Conservation (phyloP, 2,329 filamentous ascomycete species). For the Fusarium bulbicola region DNA sequence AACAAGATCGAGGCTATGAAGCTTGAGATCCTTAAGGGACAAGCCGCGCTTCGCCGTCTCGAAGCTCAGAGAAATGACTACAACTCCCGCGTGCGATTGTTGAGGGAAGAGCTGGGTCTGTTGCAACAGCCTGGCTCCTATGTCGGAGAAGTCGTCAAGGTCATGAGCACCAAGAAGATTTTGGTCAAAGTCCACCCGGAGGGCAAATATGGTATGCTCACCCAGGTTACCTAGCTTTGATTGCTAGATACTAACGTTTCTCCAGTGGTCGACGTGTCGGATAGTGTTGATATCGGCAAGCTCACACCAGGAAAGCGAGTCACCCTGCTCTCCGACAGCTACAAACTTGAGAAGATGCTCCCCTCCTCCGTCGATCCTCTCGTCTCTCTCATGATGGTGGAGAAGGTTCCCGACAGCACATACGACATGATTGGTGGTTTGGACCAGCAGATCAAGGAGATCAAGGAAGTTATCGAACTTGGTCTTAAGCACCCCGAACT, state of each 20-base stretch:
- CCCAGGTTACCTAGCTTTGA: background rate
- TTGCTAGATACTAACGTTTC: background rate
- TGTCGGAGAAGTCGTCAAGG: constrained; percentile 99
- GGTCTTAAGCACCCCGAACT: constrained; percentile 98
- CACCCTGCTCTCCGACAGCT: constrained; percentile 93
- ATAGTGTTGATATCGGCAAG: constrained; percentile 93
- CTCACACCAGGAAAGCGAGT: constrained; percentile 98
- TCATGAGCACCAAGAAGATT: constrained; percentile 99
- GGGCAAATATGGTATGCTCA: constrained; percentile 91
- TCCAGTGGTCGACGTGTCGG: constrained; percentile 92
- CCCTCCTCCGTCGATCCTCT: constrained; percentile 98
- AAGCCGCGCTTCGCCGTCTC: constrained; percentile 91
- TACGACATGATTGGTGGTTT: constrained; percentile 99
- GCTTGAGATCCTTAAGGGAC: constrained; percentile 99
- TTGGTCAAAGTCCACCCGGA: constrained; percentile 99
- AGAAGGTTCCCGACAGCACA: constrained; percentile 99
- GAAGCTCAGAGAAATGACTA: constrained; percentile 99
- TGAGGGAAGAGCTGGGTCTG: constrained; percentile 94
- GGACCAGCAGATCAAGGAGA: constrained; percentile 99
- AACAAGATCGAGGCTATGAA: constrained; percentile 99
- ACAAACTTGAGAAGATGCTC: constrained; percentile 98
- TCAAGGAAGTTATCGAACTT: constrained; percentile 99
- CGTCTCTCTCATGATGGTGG: constrained; percentile 99
- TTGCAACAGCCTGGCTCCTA: constrained; percentile 98
- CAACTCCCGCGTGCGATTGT: constrained; percentile 94